Base-by-base conservation (phyloP, 2,329 filamentous ascomycete genomes). In the Botrytis byssoidea region DNA sequence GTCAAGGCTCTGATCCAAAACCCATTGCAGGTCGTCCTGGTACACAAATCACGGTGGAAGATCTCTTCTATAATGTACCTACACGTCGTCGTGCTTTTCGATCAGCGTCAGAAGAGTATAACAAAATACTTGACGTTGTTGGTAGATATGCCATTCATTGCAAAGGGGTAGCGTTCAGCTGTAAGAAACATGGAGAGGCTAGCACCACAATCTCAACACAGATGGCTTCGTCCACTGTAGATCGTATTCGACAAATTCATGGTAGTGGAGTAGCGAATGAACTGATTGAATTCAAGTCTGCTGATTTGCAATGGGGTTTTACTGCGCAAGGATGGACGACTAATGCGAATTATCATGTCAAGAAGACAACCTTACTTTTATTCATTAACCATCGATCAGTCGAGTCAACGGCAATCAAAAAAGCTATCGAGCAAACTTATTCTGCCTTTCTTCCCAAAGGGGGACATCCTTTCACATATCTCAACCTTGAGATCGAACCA, bases 351-450 rank as follows among this genome's bases (percentile, higher is more conserved):
- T 97, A 98, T 81, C 93, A 92, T 81, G 91, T 94, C 76, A 99
- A 98, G 82, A 92, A 93, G 82, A 98, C 94, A 0, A 92, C 89
- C 0, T 84, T 98, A 35, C 85, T 99, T 5, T 86, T 99, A 0
- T 99, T 99, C 84, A 98, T 99, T 84, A 99, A 99, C 78, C 93
- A 98, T 81, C 91, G 96, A 59, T 92, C 93, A 22, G 96, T 99
- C 16, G 96, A 99, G 77, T 98, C 95, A 0, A 90, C 90, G 0
- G 89, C 90, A 63, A 92, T 99, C 77, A 96, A 94, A 80, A 97
- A 95, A 82, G 93, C 93, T 1, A 83, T 99, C 5, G 96, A 99
- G 82, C 94, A 97, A 80, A 94, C 92, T 0, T 99, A 98, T 81
- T 88, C 91, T 16, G 85, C 88, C 1, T 98, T 97, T 76, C 84